These are phyloP conservation scores for Colletotrichum tamarilloi DNA, from an alignment of 2,329 filamentous ascomycete genomes.

Conservation along the genomic window DNA sequence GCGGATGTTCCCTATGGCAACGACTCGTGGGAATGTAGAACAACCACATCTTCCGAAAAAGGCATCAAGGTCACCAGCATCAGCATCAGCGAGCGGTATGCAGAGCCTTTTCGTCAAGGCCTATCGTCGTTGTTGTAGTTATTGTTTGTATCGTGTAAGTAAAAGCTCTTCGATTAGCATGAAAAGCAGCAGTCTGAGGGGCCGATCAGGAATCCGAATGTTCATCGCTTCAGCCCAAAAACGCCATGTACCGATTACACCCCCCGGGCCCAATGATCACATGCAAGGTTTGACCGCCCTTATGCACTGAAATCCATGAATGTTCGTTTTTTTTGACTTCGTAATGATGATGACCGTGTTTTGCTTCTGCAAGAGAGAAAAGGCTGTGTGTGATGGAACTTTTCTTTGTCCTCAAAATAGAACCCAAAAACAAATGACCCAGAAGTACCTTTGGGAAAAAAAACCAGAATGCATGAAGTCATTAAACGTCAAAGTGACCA, in stretches of 20 bases:
- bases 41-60: not conserved
- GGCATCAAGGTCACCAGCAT: slow-evolving; percentile 9
- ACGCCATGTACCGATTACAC: slow-evolving; percentile 35
- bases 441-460: not conserved
- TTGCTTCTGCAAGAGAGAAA: slow-evolving; percentile 17
- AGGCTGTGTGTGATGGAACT: slow-evolving; percentile 16
- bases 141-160: slow-evolving; percentile 10
- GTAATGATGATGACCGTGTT: slow-evolving; percentile 22
- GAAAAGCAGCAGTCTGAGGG: slow-evolving; percentile 30
- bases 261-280: slow-evolving; percentile 25
- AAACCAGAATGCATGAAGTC: slow-evolving; percentile 3
- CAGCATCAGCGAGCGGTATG: not conserved
- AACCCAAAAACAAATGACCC: slow-evolving; percentile 9
- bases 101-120: slow-evolving; percentile 18
- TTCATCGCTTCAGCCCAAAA: slow-evolving; percentile 35
- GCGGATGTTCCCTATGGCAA: not conserved
- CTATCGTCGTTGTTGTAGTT: not conserved
- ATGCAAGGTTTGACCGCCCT: slow-evolving; percentile 36
- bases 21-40: not conserved
- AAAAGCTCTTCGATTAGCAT: slow-evolving; percentile 25
- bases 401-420: slow-evolving; percentile 26
- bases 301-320: slow-evolving; percentile 37
- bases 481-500: slow-evolving; percentile 72
- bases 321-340: slow-evolving; percentile 37
- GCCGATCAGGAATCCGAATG: slow-evolving; percentile 28